Evolutionary conservation across 169 alveolate species (phyloP).

Genomic region (Cryptosporidium xiaoi): DNA sequence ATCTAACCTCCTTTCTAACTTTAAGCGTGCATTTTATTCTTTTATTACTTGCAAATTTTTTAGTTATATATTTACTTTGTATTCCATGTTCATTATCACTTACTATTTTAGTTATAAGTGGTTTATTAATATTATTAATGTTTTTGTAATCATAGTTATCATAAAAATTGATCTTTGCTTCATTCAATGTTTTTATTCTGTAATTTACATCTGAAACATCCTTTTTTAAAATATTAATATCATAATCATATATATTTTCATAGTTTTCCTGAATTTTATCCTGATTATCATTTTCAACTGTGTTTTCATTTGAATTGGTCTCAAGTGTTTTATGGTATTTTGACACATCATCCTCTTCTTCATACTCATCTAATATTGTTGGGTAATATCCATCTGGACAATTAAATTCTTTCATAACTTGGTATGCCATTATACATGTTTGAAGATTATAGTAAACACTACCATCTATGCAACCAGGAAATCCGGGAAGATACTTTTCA

Average conservation of each 20-base stretch:
- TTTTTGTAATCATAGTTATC: conserved; percentile 1
- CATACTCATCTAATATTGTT: neutral
- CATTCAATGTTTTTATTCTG: conserved; percentile 16
- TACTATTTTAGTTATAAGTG: conserved; percentile 35
- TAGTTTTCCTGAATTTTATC: neutral
- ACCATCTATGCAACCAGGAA: conserved; percentile 63
- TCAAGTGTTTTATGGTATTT: no score
- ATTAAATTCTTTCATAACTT: conserved; percentile 36
- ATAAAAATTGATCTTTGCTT: conserved; percentile 10
- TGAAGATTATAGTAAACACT: conserved; percentile 40
- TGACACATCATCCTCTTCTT: neutral
- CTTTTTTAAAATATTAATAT: neutral
- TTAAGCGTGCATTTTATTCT: conserved; percentile 1
- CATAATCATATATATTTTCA: neutral
- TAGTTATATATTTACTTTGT: conserved; percentile 33
- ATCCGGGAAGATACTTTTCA: conserved; percentile 57
- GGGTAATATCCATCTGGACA: conserved; percentile 63
- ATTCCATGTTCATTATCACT: conserved; percentile 33
- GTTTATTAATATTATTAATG: neutral
- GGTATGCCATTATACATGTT: conserved; percentile 64
- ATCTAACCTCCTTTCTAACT: conserved; percentile 1
- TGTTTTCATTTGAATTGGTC: no score
- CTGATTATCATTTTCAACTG: no score
- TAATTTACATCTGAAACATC: conserved; percentile 31
- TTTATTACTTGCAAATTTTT: neutral